Conservation (phyloP, 371 early-diverging fungal species). For the Mucor irregularis region DNA sequence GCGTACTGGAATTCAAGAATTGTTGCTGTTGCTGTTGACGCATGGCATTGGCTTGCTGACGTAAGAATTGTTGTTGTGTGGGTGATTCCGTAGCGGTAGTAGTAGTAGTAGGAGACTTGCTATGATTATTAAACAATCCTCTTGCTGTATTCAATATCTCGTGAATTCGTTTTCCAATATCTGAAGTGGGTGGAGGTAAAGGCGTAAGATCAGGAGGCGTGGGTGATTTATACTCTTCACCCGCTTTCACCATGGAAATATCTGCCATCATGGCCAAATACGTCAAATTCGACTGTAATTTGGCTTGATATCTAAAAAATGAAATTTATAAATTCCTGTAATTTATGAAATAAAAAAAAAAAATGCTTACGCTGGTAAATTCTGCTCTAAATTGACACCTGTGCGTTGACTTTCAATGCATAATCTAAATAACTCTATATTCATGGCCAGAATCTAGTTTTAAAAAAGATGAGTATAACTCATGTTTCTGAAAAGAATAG, state of each 20-base stretch:
- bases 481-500: not conserved
- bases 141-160: constrained; percentile 33
- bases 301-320: constrained; percentile 48
- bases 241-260: constrained; percentile 50
- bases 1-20: not conserved
- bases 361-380: constrained; percentile 47
- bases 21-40: constrained; percentile 21
- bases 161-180: constrained; percentile 36
- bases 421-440: constrained; percentile 52
- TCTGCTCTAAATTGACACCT: constrained; percentile 29
- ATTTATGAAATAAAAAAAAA: not conserved
- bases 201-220: constrained; percentile 43
- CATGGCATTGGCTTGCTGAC: constrained; percentile 26
- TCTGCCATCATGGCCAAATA: constrained; percentile 62
- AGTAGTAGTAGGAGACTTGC: not conserved
- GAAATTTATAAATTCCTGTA: too few species aligned
- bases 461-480: not conserved
- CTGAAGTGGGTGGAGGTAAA: constrained; percentile 40
- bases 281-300: constrained; percentile 54
- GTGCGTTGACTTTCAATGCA: constrained; percentile 39
- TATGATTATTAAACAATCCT: constrained; percentile 23
- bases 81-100: constrained; percentile 3
- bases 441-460: constrained; percentile 44
- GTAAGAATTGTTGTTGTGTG: constrained; percentile 17
- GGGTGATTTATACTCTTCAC: constrained; percentile 38